Base-by-base conservation (phyloP, 441 rosid species). In the Gossypium lobatum region DNA sequence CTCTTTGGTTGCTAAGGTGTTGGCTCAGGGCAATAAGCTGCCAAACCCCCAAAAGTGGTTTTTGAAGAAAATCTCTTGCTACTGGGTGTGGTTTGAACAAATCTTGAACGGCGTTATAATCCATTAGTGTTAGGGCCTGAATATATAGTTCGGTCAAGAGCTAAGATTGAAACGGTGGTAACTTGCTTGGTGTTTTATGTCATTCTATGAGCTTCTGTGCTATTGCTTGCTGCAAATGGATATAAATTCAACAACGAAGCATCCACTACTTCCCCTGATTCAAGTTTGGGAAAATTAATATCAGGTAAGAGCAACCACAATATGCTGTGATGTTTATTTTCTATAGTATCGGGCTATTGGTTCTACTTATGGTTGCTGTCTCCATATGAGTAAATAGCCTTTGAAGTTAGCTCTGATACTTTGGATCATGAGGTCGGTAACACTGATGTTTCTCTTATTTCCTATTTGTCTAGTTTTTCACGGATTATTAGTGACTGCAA, bases 81-180 rank as follows among this genome's bases (percentile, higher is more conserved):
- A 39, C 21, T 50, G 2, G 10, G 9, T 10, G 28, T 37, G 26
- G 25, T 37, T 37, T 18, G 25, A 37, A 37, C 45, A 10, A 10
- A 39, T 18, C 20, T 5, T 18, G n/a, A 4, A 37, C 2, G 10
- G 45, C 1, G 45, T 37, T 37, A 37, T 37, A 69, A 69, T 16
- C 46, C 18, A 52, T 68, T 17, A 52, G 61, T 52, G 42, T 50
- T 50, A 17, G 46, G 72, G 61, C 46, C 17, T 69, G 72, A 10
- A 10, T 69, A 52, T 26, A 59, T 18, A 1, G 0, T 8, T 64
- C 6, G 26, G 55, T 46, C 55, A 7, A 25, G 20, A 14, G 57
- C 71, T 66, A 48, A 66, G 71, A 46, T 46, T 66, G 59, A 69
- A 53, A 11, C 54, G 62, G 46, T 31, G 62, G 73, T 16, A 53